phyloP scores from a whole-genome alignment of 1,284 basidiomycete species.

The Tilletiopsis washingtonensis region DNA sequence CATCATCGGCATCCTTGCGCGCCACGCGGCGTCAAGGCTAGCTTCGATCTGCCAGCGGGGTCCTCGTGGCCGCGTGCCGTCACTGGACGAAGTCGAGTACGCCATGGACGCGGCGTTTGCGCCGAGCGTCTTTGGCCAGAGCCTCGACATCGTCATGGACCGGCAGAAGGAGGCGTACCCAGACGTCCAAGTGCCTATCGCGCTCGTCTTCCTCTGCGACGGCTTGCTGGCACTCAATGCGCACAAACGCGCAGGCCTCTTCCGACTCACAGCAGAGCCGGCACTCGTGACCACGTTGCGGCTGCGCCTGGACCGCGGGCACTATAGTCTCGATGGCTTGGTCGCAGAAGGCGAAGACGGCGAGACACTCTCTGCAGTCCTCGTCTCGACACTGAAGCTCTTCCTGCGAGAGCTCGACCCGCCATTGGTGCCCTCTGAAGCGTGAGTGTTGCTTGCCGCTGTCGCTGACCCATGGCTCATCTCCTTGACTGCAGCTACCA shows the following conservation, averaged over 20 bases:
- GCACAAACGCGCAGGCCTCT: conserved; percentile 80
- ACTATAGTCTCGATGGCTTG: conserved; percentile 68
- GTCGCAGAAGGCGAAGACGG: conserved; percentile 60
- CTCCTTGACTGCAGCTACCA: neutral
- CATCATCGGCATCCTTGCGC: neutral
- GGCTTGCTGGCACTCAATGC: conserved; percentile 73
- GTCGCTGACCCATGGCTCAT: no score
- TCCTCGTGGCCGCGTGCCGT: neutral
- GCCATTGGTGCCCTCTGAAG: conserved; percentile 66
- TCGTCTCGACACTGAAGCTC: conserved; percentile 77
- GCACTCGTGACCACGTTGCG: conserved; percentile 77
- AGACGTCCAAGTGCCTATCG: conserved; percentile 68
- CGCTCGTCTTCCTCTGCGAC: conserved; percentile 60
- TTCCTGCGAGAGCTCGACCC: conserved; percentile 84
- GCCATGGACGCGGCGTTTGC: conserved; percentile 64
- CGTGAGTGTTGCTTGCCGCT: conserved; percentile 10
- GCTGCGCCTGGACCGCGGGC: conserved; percentile 76
- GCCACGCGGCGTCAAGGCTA: neutral
- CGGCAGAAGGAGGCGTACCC: conserved; percentile 77
- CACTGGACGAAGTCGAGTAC: neutral
- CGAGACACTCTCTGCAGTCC: conserved; percentile 55
- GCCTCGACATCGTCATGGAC: conserved; percentile 69
- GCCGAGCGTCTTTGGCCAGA: conserved; percentile 83
- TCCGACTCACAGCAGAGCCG: conserved; percentile 76
- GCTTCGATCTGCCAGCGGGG: neutral